Conservation (phyloP, 2,329 filamentous ascomycete species). For the Hymenoscyphus fraxineus region DNA sequence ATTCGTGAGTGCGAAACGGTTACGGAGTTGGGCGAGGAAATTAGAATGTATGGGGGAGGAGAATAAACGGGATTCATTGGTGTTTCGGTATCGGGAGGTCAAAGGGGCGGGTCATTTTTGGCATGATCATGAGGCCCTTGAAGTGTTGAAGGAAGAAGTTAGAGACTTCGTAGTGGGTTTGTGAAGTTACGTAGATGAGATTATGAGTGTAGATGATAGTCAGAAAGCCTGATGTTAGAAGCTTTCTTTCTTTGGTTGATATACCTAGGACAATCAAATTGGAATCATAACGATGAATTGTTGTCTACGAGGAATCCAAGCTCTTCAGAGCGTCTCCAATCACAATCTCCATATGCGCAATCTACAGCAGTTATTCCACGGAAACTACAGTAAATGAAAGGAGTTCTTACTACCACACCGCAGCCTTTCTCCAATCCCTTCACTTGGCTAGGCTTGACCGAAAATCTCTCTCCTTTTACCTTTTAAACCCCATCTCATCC, state of each 20-base stretch:
- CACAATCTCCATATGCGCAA: no score
- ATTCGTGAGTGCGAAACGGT: slow-evolving; percentile 64
- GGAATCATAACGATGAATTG: no score
- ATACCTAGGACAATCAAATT: neutral
- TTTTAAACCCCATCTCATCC: no score
- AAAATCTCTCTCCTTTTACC: no score
- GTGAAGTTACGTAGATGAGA: neutral
- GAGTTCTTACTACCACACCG: no score
- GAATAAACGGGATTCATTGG: slow-evolving; percentile 5
- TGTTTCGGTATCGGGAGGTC: slow-evolving; percentile 43
- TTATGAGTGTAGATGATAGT: neutral
- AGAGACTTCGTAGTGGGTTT: slow-evolving; percentile 18
- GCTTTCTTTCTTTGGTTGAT: neutral
- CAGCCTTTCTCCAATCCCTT: no score
- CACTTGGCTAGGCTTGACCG: no score
- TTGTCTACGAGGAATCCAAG: no score
- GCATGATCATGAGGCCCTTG: slow-evolving; percentile 31
- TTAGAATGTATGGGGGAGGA: slow-evolving; percentile 37
- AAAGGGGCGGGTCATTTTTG: slow-evolving; percentile 52
- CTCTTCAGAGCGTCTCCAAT: no score
- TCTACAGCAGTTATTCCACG: no score
- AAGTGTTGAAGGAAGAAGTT: slow-evolving; percentile 24
- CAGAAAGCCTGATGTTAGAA: neutral
- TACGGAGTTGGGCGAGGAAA: slow-evolving; percentile 61
- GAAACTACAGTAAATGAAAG: no score